A percentile compares a stretch with the other conserved stretches of the same genome.
Evolutionary conservation across 768 basidiomycete species (phyloP).

Genomic region (Boletus insuetus): DNA sequence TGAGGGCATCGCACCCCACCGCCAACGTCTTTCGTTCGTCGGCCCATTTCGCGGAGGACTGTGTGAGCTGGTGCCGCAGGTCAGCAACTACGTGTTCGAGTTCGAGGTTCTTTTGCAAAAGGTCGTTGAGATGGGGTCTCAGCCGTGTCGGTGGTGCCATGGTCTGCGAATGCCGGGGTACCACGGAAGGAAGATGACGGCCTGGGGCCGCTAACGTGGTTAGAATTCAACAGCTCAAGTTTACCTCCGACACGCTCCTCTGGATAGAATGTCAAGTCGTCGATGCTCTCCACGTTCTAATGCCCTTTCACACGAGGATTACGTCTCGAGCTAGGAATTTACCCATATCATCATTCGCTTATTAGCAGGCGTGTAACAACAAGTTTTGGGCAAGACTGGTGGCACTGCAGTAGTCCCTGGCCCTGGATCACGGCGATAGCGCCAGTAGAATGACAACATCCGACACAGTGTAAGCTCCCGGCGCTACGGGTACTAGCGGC

Average conservation of each 20-base stretch:
- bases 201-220: not conserved
- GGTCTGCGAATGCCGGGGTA: not conserved
- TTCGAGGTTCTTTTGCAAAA: slow-evolving; percentile 28
- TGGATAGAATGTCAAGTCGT: not conserved
- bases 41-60: slow-evolving; percentile 28
- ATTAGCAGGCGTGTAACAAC: not conserved
- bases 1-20: slow-evolving; percentile 23
- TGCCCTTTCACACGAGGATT: slow-evolving; percentile 18
- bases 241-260: not conserved
- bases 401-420: too few relatives aligned
- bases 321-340: not conserved
- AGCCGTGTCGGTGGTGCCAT: slow-evolving; percentile 27
- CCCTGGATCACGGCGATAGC: not conserved
- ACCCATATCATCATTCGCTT: not conserved
- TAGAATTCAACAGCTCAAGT: not conserved
- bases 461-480: not conserved
- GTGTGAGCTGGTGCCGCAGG: slow-evolving; percentile 27
- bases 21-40: slow-evolving; percentile 27
- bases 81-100: slow-evolving; percentile 29
- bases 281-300: not conserved
- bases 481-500: not conserved
- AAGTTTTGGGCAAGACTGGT: not conserved
- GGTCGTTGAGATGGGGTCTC: slow-evolving; percentile 27
- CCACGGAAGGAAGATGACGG: too few relatives aligned
- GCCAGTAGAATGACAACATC: not conserved